A percentile compares a stretch with the other conserved stretches of the same genome.
phyloP scores from a whole-genome alignment of 2,329 filamentous ascomycete genomes.

The Talaromyces sp. region DNA sequence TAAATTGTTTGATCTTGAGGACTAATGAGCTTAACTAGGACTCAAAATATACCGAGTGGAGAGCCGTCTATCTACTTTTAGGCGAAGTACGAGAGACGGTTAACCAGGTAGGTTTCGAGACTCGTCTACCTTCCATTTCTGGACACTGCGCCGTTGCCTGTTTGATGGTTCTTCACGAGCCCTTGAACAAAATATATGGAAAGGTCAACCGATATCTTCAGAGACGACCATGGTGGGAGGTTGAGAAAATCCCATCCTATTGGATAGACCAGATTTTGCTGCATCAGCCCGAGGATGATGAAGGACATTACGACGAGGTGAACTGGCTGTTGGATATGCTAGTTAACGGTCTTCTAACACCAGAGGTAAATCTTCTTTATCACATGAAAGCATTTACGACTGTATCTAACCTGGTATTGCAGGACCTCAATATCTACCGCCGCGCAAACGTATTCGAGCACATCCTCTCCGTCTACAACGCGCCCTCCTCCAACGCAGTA shows the following conservation, averaged over 20 bases:
- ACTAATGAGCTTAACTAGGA: conserved; percentile 41
- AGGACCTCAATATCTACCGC: conserved; percentile 51
- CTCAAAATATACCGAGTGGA: conserved; percentile 70
- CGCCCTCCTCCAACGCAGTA: conserved; percentile 59
- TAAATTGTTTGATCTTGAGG: background rate
- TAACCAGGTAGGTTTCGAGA: conserved; percentile 51
- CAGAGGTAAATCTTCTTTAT: conserved; percentile 44
- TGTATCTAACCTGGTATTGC: background rate
- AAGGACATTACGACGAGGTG: conserved; percentile 68
- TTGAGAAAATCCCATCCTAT: conserved; percentile 54
- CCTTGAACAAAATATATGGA: conserved; percentile 76
- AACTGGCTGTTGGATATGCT: conserved; percentile 72
- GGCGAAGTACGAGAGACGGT: conserved; percentile 77
- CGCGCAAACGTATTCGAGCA: conserved; percentile 69
- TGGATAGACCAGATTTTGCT: conserved; percentile 69
- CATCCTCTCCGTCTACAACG: conserved; percentile 65
- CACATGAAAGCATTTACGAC: background rate
- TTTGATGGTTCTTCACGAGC: conserved; percentile 68
- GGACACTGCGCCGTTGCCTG: conserved; percentile 71
- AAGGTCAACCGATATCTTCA: conserved; percentile 85
- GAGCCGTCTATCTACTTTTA: conserved; percentile 74
- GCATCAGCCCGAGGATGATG: conserved; percentile 69
- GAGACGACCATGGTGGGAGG: conserved; percentile 70
- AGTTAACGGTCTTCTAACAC: conserved; percentile 59
- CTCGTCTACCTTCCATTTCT: conserved; percentile 67